Evolutionary conservation across 352 stramenopile genomes (phyloP), one percentile per base, ranked within the genome.

Genomic region (Globisporangium nagaii): DNA sequence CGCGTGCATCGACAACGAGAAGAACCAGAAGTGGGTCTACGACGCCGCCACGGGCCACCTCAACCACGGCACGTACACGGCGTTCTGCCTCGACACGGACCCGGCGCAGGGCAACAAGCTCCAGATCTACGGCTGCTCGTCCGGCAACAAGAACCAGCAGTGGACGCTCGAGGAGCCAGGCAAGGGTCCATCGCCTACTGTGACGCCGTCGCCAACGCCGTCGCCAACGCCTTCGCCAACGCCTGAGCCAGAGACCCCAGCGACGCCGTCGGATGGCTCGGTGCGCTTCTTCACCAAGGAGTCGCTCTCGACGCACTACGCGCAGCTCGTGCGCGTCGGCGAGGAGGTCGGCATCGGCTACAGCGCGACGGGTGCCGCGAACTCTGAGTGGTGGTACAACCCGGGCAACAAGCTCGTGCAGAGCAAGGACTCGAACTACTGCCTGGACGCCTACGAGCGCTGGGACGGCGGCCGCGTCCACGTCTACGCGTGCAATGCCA

Each of bases 1-100:
- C 54, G 57, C 57, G 20, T 90, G 79, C 52, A 60, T 83, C 13
- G 66, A 79, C 22, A 59, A 58, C 22, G 73, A 86, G 47, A 19
- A 10, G 19, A 87, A 90, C 65, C 80, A 90, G 58, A 83, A 84
- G 53, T 90, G 77, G 77, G 66, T 46, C 36, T 85, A 72, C 49
- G 73, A 90, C 19, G 60, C 66, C 24, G 25, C 56, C 1, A 84
- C 80, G 1, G 68, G 70, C 1, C 61, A 71, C 50, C 51, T 90
- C 0, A 66, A 63, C 31, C 72, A 88, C 40, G 58, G 44, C 2
- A 70, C 46, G 11, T 68, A 86, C 60, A 49, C 60, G 24, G 68
- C 66, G n/a, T 73, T 88, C 42, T 91, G 81, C 37, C 56, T 91
- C 0, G 78, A 89, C 57, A 60, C 55, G 60, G 74, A 81, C 47